phyloP scores from a whole-genome alignment of 2,329 filamentous ascomycete genomes.

The Huntiella bhutanensis region DNA sequence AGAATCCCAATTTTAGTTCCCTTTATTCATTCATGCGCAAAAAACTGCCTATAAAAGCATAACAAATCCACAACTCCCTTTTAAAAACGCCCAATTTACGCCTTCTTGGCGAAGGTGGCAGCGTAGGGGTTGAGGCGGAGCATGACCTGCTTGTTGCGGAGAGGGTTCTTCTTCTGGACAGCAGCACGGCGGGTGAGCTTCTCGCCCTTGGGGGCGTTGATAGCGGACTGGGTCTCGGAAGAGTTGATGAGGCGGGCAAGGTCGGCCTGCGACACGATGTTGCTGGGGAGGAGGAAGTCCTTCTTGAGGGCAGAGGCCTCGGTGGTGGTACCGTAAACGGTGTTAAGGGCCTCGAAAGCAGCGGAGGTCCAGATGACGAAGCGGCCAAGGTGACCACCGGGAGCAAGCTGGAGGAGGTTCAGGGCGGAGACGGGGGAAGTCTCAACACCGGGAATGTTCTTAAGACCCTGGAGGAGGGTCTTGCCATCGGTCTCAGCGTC shows the following conservation, averaged over 20 bases:
- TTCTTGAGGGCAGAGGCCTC: slow-evolving; percentile 85
- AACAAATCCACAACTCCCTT: slow-evolving; percentile 9
- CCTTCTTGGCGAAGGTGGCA: slow-evolving; percentile 60
- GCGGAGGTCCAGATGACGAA: slow-evolving; percentile 98
- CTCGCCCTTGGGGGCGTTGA: slow-evolving; percentile 78
- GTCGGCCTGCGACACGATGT: slow-evolving; percentile 85
- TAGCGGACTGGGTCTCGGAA: slow-evolving; percentile 90
- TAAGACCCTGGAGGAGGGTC: slow-evolving; percentile 84
- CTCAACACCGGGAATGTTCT: slow-evolving; percentile 98
- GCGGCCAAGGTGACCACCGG: slow-evolving; percentile 94
- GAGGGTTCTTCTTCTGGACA: slow-evolving; percentile 99
- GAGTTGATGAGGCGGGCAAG: slow-evolving; percentile 98
- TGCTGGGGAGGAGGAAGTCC: slow-evolving; percentile 92
- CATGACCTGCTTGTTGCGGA: slow-evolving; percentile 96
- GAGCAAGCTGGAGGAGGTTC: slow-evolving; percentile 97
- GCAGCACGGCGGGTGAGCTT: slow-evolving; percentile 72
- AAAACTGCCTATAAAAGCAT: slow-evolving; percentile 10
- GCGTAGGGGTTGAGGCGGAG: slow-evolving; percentile 98
- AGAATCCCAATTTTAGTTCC: slow-evolving; percentile 11
- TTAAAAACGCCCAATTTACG: slow-evolving; percentile 8
- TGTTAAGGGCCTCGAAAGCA: slow-evolving; percentile 90
- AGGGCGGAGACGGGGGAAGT: slow-evolving; percentile 81
- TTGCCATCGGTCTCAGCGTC: slow-evolving; percentile 89
- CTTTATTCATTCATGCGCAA: slow-evolving; percentile 11
- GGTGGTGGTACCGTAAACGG: slow-evolving; percentile 89